These are phyloP conservation scores for Coffea humblotiana DNA, from an alignment of 305 asterid species.

Conservation along the genomic window DNA sequence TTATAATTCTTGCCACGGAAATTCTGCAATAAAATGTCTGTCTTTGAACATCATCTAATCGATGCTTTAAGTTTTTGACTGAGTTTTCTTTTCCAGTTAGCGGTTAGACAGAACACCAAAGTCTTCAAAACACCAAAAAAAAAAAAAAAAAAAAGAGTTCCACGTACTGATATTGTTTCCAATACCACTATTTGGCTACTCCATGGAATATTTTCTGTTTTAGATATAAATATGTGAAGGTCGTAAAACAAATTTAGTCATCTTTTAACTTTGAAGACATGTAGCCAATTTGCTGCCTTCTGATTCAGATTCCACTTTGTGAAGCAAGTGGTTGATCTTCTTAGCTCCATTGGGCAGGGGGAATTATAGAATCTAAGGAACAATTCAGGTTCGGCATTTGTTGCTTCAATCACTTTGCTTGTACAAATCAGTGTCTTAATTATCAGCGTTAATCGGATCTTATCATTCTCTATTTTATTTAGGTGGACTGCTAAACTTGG, in stretches of 20 bases:
- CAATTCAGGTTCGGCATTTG: neutral
- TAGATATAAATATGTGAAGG: neutral
- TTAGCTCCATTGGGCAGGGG: constrained; percentile 4
- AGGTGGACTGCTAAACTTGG: too few relatives aligned
- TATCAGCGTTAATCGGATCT: neutral
- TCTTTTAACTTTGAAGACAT: constrained; percentile 1
- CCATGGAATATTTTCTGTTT: neutral
- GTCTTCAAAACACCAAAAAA: too few relatives aligned
- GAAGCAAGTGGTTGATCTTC: constrained; percentile 14
- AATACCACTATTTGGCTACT: neutral
- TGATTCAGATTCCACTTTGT: constrained; percentile 24
- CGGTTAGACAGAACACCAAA: neutral
- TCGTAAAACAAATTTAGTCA: neutral
- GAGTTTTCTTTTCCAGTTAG: neutral
- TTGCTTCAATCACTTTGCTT: neutral
- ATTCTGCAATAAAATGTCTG: neutral
- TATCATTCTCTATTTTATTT: neutral
- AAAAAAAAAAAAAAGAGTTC: neutral
- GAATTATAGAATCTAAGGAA: neutral
- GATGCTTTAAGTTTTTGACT: too few relatives aligned
- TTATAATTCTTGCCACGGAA: neutral
- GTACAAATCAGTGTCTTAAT: neutral
- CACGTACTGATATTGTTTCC: neutral
- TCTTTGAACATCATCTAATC: neutral
- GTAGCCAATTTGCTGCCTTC: constrained; percentile 10